Evolutionary conservation across 2,329 filamentous ascomycete species (phyloP), one percentile per base, ranked within the genome.

Genomic region (Basipetospora chlamydospora): DNA sequence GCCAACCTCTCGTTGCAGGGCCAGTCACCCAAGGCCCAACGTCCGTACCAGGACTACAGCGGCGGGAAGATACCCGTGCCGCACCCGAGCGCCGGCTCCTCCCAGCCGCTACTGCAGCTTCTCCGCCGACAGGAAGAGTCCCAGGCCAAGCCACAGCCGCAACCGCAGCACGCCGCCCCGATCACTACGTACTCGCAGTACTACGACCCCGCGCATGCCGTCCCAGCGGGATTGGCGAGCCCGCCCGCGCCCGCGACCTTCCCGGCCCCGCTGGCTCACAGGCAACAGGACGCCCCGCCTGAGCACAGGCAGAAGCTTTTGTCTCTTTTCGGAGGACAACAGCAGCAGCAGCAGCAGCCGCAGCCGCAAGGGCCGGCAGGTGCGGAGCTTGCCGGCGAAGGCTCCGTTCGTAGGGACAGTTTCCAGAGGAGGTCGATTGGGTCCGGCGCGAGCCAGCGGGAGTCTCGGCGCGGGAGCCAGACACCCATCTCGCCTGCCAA

Each of bases 401-500:
- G 25, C 13, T 13, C 13, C 23, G 13, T 18, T 9, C 6, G 18
- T 13, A 33, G 16, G 12, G 42, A 40, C 22, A 61, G 60, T 16
- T 59, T 59, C 3, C 44, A 66, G 28, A 56, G 58, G 28, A 56
- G 58, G 3, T 66, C 65, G n/a, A 47, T 66, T 36, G 57, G 58
- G 9, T 62, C 64, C 36, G 55, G 54, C 8, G 49, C 46, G 20
- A 57, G 55, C 43, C 43, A 18, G 30, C 29, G 40, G 46, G 52
- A 45, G 17, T 59, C 58, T 26, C 57, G 64, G 28, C 59, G 66
- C 9, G 62, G 61, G 13, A 70, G 64, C 42, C 61, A 68, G 48
- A 63, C 64, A 22, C 61, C 70, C 10, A 73, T 76, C 30, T 80
- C 77, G 4, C 71, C 80, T 0, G 78, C 73, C 1, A 77, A 90